Conservation (phyloP, 2,329 filamentous ascomycete genomes). For the Fusarium tuaranense region DNA sequence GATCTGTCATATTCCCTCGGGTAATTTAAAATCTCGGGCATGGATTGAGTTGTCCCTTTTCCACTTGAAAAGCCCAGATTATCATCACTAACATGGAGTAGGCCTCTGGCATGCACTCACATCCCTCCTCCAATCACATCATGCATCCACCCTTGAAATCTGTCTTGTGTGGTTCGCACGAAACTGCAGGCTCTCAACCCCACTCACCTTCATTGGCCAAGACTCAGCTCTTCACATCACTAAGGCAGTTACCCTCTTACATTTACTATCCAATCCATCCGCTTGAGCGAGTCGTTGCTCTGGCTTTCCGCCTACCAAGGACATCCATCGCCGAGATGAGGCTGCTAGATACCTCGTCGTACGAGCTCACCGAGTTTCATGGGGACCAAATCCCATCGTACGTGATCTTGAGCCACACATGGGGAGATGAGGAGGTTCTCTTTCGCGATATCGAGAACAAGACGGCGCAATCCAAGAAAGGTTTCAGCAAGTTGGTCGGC, state of each 20-base stretch:
- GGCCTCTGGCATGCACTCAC: not conserved
- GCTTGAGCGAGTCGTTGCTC: no score
- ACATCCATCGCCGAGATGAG: not conserved
- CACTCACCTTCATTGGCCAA: not conserved
- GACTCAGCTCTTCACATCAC: not conserved
- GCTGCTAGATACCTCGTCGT: not conserved
- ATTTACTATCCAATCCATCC: not conserved
- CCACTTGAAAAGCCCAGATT: not conserved
- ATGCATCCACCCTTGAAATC: not conserved
- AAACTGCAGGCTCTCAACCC: not conserved
- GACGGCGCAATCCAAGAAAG: not conserved
- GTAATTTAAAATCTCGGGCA: not conserved
- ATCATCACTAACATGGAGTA: not conserved
- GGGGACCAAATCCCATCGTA: not conserved
- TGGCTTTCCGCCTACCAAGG: not conserved
- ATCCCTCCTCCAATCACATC: not conserved
- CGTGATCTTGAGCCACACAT: not conserved
- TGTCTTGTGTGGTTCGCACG: not conserved
- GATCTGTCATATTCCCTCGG: not conserved
- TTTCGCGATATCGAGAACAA: not conserved
- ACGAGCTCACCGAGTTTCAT: not conserved
- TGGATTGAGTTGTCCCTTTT: not conserved
- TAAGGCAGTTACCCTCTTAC: not conserved
- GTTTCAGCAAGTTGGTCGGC: not conserved
- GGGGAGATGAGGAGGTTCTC: not conserved